Evolutionary conservation across 805 yeast genomes (phyloP).

Genomic region (Phaffomyces antillensis): DNA sequence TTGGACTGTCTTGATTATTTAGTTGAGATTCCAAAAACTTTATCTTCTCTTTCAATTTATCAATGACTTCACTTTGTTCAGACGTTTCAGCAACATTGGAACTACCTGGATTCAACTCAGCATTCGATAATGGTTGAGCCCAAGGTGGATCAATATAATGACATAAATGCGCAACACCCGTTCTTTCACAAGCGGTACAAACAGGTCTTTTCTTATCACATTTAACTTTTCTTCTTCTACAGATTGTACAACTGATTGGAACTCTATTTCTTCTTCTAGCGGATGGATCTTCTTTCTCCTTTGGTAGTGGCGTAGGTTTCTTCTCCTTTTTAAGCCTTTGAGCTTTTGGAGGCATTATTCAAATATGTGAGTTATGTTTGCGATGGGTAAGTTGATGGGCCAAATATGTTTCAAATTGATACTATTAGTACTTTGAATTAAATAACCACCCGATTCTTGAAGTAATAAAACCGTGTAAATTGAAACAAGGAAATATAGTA

Average conservation of each 20-base stretch:
- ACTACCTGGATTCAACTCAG: constrained; percentile 37
- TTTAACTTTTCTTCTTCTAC: constrained; percentile 44
- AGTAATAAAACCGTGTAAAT: no score
- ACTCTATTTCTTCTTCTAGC: constrained; percentile 38
- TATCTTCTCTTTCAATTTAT: constrained; percentile 52
- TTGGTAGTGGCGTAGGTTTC: background rate
- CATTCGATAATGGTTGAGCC: constrained; percentile 41
- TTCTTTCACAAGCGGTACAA: constrained; percentile 48
- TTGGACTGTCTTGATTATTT: background rate
- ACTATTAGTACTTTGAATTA: no score
- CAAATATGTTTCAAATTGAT: no score
- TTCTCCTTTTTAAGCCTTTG: constrained; percentile 5
- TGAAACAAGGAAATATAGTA: no score
- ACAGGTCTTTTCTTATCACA: constrained; percentile 47
- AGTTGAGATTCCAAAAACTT: constrained; percentile 33
- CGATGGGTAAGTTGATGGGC: no score
- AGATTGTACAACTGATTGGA: constrained; percentile 40
- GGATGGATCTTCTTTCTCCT: background rate
- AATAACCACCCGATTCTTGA: no score
- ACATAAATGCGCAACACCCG: constrained; percentile 52
- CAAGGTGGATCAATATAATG: constrained; percentile 54
- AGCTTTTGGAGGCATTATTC: constrained; percentile 5
- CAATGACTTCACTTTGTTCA: constrained; percentile 35
- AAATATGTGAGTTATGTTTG: no score
- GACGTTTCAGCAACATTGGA: background rate